Evolutionary conservation across 1,139 yeast genomes (phyloP).

Genomic region (Candida glucosophila): DNA sequence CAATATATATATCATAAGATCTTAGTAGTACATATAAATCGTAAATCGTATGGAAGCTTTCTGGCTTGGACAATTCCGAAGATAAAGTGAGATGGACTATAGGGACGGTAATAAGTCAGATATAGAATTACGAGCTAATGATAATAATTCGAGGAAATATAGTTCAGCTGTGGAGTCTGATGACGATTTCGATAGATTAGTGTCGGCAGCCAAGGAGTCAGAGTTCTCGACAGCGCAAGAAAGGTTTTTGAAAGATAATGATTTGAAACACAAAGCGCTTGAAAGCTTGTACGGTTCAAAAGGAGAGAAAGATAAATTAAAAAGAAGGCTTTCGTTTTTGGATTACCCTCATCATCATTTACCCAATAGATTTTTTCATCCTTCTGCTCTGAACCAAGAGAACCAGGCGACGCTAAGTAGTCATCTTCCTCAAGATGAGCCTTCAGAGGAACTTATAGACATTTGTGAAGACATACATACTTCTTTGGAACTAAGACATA

Average conservation of each 20-base stretch:
- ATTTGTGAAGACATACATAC: slow-evolving; percentile 63
- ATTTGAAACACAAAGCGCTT: slow-evolving; percentile 60
- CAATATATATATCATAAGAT: too few relatives aligned
- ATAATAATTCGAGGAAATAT: too few relatives aligned
- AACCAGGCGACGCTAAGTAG: slow-evolving; percentile 17
- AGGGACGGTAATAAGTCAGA: too few relatives aligned
- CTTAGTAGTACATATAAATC: too few relatives aligned
- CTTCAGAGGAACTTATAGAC: slow-evolving; percentile 61
- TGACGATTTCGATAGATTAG: slow-evolving; percentile 22
- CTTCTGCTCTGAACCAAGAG: neutral
- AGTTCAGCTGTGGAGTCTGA: slow-evolving; percentile 2
- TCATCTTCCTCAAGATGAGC: slow-evolving; percentile 57
- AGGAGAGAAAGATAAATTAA: slow-evolving; percentile 6
- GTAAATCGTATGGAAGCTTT: too few relatives aligned
- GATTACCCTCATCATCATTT: slow-evolving; percentile 32
- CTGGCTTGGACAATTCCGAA: too few relatives aligned
- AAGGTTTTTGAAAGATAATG: slow-evolving; percentile 55
- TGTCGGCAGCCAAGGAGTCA: slow-evolving; percentile 33
- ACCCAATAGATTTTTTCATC: slow-evolving; percentile 1
- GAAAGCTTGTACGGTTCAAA: slow-evolving; percentile 38
- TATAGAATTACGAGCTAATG: too few relatives aligned
- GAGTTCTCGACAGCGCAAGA: slow-evolving; percentile 67
- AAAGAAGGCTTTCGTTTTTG: slow-evolving; percentile 43
- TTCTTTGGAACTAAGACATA: slow-evolving; percentile 69
- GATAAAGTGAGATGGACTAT: too few relatives aligned